Base-by-base conservation (phyloP, 345 rosid genomes). In the Odontarrhena argentea region DNA sequence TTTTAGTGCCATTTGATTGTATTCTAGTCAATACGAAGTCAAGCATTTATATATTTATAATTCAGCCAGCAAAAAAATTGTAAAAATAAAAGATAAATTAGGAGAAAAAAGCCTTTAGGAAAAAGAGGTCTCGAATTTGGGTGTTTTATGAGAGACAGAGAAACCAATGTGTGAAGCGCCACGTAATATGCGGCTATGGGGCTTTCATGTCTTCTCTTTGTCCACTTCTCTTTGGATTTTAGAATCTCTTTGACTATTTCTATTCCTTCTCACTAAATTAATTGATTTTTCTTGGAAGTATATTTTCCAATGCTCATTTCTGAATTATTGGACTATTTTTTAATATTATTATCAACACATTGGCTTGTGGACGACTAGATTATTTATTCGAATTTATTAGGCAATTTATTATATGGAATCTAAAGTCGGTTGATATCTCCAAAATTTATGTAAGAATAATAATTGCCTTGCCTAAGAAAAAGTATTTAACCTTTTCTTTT, bases 41-140 rank as follows among this genome's bases (percentile, higher is more conserved):
- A 67, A 67, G 73, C 40, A 60, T 37, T n/a, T 30, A 45, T 46
- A 25, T 14, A 73, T 9, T 8, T 42, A 52, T 51, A 44, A 37
- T 3, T 32, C 3, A 66, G 28, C 6, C 22, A 7, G 3, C 32
- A 9, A 2, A 22, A 49, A 15, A 40, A 2, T 41, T 43, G 35
- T 15, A 32, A 3, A 7, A 26, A 44, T 14, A 18, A 18, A 18
- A 18, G 22, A 34, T 40, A 45, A 4, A n/a, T 37, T 18, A 15
- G 26, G 48, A 58, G 35, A 48, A 50, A 32, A 58, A 45, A 48
- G 41, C 11, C 8, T 58, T 65, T 34, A 65, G 71, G 76, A 73
- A 73, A 73, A 73, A 73, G 76, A 73, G 76, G 71, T 65, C 76
- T 73, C 76, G 73, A 74, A 74, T 67, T 67, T 74, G 77, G 73